phyloP scores from a whole-genome alignment of 2,329 filamentous ascomycete species.

The Talaromyces rugulosus region DNA sequence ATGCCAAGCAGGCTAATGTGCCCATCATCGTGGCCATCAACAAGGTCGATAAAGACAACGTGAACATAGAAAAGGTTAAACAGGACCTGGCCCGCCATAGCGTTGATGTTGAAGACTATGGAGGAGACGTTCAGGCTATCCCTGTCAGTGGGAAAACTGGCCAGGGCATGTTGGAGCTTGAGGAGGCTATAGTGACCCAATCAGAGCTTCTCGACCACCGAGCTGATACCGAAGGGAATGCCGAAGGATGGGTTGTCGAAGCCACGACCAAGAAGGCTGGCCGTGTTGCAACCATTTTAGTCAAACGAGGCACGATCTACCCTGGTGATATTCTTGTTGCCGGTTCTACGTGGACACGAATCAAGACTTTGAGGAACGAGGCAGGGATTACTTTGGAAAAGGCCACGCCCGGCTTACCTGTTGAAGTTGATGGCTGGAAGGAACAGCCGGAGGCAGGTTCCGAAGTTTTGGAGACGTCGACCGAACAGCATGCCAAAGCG shows the following conservation, averaged over 20 bases:
- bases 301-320: slow-evolving; percentile 80
- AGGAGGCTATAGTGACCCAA: slow-evolving; percentile 82
- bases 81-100: slow-evolving; percentile 77
- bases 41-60: slow-evolving; percentile 87
- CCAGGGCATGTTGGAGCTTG: slow-evolving; percentile 81
- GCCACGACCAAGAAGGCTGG: slow-evolving; percentile 81
- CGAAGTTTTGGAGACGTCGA: slow-evolving; percentile 75
- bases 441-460: slow-evolving; percentile 82
- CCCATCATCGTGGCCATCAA: slow-evolving; percentile 98
- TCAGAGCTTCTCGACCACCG: slow-evolving; percentile 89
- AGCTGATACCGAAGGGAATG: slow-evolving; percentile 69
- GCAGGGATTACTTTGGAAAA: slow-evolving; percentile 67
- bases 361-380: slow-evolving; percentile 83
- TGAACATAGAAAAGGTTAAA: slow-evolving; percentile 79
- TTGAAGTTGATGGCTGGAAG: slow-evolving; percentile 93
- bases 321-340: slow-evolving; percentile 81
- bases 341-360: slow-evolving; percentile 79
- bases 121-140: slow-evolving; percentile 90
- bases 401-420: slow-evolving; percentile 81
- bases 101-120: slow-evolving; percentile 89
- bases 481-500: slow-evolving; percentile 71
- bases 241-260: slow-evolving; percentile 92
- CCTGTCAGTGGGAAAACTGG: slow-evolving; percentile 92
- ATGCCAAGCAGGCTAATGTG: slow-evolving; percentile 79
- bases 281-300: slow-evolving; percentile 80